phyloP scores from a whole-genome alignment of 768 basidiomycete species.

The Kwoniella sp. region DNA sequence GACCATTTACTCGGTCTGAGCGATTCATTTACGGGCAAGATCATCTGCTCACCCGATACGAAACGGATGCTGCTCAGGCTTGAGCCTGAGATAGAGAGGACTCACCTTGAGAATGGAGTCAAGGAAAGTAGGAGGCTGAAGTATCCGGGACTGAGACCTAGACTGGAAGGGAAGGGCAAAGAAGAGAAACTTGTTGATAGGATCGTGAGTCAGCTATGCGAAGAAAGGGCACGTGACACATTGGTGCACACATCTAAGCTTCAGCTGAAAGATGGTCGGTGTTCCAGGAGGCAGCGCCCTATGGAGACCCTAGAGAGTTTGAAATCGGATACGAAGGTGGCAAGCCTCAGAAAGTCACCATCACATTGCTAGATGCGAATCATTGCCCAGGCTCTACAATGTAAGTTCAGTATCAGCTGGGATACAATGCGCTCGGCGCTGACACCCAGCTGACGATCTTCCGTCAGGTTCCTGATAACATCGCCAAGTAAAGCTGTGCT shows the following conservation, averaged over 20 bases:
- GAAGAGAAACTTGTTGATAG: conserved; percentile 39
- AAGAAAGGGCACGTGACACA: too few relatives aligned
- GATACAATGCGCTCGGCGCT: background rate
- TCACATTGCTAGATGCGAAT: conserved; percentile 86
- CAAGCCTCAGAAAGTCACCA: conserved; percentile 62
- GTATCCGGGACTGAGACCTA: conserved; percentile 31
- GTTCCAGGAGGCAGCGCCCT: conserved; percentile 40
- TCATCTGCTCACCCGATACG: conserved; percentile 79
- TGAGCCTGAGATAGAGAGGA: conserved; percentile 60
- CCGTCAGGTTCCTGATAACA: conserved; percentile 76
- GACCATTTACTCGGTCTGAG: conserved; percentile 81
- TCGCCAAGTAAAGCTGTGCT: conserved; percentile 67
- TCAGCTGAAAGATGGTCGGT: conserved; percentile 6
- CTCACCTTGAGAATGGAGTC: conserved; percentile 20
- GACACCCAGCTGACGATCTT: background rate
- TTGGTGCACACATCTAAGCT: background rate
- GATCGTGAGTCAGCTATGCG: conserved; percentile 35
- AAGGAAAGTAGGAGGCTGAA: conserved; percentile 21
- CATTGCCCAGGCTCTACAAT: conserved; percentile 95
- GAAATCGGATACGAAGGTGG: conserved; percentile 61
- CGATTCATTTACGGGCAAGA: conserved; percentile 69
- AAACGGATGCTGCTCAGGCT: conserved; percentile 82
- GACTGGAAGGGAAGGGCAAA: conserved; percentile 25
- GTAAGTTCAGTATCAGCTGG: conserved; percentile 62
- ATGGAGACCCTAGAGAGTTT: conserved; percentile 63